phyloP scores from a whole-genome alignment of 495 filamentous ascomycete species.

The Podospora bellae-mahoneyi region DNA sequence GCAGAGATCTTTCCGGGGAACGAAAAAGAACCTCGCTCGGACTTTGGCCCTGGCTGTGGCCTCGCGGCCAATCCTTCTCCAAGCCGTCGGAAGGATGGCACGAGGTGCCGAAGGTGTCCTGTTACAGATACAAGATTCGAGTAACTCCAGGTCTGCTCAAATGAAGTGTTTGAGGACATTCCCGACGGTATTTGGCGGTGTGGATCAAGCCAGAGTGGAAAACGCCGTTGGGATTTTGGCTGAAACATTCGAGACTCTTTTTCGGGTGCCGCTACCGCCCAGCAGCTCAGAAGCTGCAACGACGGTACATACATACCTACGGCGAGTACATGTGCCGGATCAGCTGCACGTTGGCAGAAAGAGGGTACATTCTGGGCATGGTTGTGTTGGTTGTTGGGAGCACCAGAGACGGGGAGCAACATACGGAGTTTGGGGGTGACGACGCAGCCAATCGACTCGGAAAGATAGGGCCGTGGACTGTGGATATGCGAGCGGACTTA shows the following conservation, averaged over 20 bases:
- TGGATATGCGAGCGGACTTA: not conserved
- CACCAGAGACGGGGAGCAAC: not conserved
- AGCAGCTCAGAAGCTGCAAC: not conserved
- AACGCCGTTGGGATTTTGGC: not conserved
- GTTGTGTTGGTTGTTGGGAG: not conserved
- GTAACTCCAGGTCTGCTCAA: not conserved
- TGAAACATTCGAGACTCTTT: not conserved
- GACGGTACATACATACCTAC: not conserved
- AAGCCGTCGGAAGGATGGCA: not conserved
- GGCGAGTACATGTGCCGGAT: not conserved
- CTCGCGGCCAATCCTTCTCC: not conserved
- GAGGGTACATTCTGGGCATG: not conserved
- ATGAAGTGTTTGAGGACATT: not conserved
- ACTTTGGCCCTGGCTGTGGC: not conserved
- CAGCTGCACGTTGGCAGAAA: not conserved
- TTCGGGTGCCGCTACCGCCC: not conserved
- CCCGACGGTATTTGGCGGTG: slow-evolving; percentile 1
- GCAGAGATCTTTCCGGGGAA: not conserved
- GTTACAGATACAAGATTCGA: not conserved
- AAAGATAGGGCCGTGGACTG: not conserved
- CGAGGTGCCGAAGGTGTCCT: not conserved
- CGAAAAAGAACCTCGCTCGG: slow-evolving; percentile 2
- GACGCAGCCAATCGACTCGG: not conserved
- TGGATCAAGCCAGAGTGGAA: not conserved
- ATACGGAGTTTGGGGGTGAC: not conserved